Conservation (phyloP, 768 basidiomycete species). For the Cubamyces sp. region DNA sequence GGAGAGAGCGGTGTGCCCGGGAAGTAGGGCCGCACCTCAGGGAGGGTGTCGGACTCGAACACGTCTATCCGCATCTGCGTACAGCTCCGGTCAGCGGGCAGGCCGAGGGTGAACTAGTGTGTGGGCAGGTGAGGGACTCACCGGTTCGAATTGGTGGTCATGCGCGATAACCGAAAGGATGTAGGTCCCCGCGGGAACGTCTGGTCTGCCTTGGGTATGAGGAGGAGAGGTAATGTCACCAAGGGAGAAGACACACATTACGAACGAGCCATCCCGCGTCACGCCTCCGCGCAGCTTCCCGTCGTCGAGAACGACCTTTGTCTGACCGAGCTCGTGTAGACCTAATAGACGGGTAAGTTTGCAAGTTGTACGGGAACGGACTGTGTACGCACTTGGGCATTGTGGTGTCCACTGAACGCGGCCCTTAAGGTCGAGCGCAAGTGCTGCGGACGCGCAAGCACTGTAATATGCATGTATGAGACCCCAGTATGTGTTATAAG, state of each 20-base stretch:
- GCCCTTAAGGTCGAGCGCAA: conserved; percentile 62
- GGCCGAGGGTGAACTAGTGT: neutral
- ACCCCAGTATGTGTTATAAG: too few relatives aligned
- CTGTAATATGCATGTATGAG: conserved; percentile 7
- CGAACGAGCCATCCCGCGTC: conserved; percentile 60
- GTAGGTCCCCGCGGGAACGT: conserved; percentile 71
- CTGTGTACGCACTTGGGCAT: conserved; percentile 53
- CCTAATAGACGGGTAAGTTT: conserved; percentile 20
- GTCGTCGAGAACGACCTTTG: conserved; percentile 65
- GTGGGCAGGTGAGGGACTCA: conserved; percentile 33
- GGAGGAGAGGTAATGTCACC: neutral
- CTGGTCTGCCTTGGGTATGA: conserved; percentile 49
- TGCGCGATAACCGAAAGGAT: conserved; percentile 68
- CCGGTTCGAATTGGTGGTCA: conserved; percentile 74
- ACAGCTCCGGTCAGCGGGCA: conserved; percentile 5
- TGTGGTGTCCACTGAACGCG: conserved; percentile 72
- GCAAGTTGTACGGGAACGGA: neutral
- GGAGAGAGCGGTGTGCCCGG: conserved; percentile 72
- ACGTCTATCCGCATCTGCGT: conserved; percentile 72
- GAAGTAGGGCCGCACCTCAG: conserved; percentile 65
- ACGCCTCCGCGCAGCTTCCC: conserved; percentile 58
- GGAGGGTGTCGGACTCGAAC: conserved; percentile 43
- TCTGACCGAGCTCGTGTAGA: conserved; percentile 49
- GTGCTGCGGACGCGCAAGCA: conserved; percentile 32
- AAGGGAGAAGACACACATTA: conserved; percentile 54